Percentiles rank a stretch among this genome's conserved stretches.
Evolutionary conservation across 495 filamentous ascomycete species (phyloP).

Genomic region (Aspergillus indologenus): DNA sequence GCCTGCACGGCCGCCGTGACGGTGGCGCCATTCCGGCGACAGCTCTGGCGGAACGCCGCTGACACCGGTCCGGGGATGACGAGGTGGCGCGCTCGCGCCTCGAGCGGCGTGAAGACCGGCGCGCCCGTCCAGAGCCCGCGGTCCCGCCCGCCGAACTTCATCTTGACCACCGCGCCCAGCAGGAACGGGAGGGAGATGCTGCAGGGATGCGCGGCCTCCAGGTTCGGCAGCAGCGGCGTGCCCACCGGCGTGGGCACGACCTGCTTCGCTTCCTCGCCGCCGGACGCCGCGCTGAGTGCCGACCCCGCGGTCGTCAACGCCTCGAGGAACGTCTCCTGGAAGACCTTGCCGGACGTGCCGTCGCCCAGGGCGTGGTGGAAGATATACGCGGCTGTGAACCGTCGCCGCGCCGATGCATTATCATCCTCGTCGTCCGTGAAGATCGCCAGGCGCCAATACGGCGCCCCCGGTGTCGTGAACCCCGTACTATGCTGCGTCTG

Average conservation of each 20-base stretch:
- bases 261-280: constrained; percentile 20
- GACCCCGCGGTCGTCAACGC: constrained; percentile 17
- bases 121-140: constrained; percentile 27
- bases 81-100: constrained; percentile 21
- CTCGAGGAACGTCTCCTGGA: constrained; percentile 30
- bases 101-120: constrained; percentile 18
- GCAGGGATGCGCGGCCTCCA: constrained; percentile 25
- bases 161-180: constrained; percentile 26
- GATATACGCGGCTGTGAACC: constrained; percentile 36
- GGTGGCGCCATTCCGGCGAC: constrained; percentile 33
- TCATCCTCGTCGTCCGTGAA: constrained; percentile 22
- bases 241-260: constrained; percentile 24
- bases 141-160: constrained; percentile 22
- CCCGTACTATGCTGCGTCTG: constrained; percentile 35
- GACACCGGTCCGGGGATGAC: constrained; percentile 23
- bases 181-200: constrained; percentile 29
- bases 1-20: constrained; percentile 36
- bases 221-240: constrained; percentile 29
- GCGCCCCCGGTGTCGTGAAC: constrained; percentile 26
- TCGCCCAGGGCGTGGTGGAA: constrained; percentile 39
- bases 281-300: constrained; percentile 9
- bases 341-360: constrained; percentile 35
- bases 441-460: constrained; percentile 40
- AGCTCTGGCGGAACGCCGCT: constrained; percentile 19
- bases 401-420: no score